phyloP scores from a whole-genome alignment of 257 asterid genomes.

The Solanum tarijense region DNA sequence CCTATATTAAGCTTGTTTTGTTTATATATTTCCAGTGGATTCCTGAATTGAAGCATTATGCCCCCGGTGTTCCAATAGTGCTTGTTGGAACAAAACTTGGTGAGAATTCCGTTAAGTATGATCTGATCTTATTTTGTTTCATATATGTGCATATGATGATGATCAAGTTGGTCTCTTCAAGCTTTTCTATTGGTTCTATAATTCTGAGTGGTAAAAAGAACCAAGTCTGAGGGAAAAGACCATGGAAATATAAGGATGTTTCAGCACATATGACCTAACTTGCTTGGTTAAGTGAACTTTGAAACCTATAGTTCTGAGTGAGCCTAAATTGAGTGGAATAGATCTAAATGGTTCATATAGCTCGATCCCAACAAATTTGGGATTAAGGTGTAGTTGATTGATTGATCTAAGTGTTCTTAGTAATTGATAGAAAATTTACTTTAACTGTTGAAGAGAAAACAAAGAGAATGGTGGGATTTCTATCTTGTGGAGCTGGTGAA shows the following conservation, averaged over 20 bases:
- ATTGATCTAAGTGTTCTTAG: not conserved
- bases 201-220: not conserved
- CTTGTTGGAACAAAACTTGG: constrained; percentile 53
- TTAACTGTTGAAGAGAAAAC: not conserved
- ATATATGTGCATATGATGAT: not conserved
- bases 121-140: not conserved
- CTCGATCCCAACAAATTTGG: not conserved
- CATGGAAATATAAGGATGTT: not conserved
- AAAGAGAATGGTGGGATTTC: not conserved
- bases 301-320: not conserved
- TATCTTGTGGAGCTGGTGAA: not conserved
- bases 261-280: not conserved
- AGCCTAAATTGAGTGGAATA: not conserved
- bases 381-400: not conserved
- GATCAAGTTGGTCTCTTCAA: not conserved
- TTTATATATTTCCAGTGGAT: constrained; percentile 32
- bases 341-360: not conserved
- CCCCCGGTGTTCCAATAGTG: constrained; percentile 50
- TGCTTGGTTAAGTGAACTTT: not conserved
- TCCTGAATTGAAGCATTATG: constrained; percentile 54
- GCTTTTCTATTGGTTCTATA: not conserved
- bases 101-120: constrained; percentile 8
- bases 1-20: not conserved
- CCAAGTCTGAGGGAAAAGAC: not conserved
- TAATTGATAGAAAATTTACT: not conserved